A percentile compares a stretch with the other conserved stretches of the same genome.
phyloP scores from a whole-genome alignment of 177 flowering plant species.

The Vitis hybrid region DNA sequence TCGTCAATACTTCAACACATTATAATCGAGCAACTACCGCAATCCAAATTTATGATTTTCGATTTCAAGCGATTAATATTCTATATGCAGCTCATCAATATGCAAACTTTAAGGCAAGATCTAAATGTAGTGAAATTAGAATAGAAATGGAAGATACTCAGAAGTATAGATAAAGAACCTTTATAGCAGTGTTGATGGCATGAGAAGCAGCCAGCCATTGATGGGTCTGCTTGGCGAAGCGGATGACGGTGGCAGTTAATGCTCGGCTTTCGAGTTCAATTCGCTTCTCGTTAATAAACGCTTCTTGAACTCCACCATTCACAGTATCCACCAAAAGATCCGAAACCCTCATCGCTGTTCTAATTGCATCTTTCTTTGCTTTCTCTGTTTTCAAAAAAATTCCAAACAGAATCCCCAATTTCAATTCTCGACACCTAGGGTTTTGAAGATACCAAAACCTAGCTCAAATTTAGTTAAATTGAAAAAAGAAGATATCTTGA shows the following conservation, averaged over 20 bases:
- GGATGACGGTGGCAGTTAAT: constrained; percentile 34
- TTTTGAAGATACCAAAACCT: too few relatives aligned
- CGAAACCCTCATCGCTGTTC: constrained; percentile 47
- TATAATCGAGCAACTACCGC: too few relatives aligned
- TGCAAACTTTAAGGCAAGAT: not conserved
- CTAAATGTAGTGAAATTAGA: not conserved
- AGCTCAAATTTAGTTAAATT: too few relatives aligned
- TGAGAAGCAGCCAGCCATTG: constrained; percentile 83
- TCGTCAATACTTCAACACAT: too few relatives aligned
- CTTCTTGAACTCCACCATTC: constrained; percentile 79
- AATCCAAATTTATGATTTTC: too few relatives aligned
- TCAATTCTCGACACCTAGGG: too few relatives aligned
- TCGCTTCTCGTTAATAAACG: constrained; percentile 69
- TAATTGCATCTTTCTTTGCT: constrained; percentile 68
- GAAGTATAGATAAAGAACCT: constrained; percentile 36
- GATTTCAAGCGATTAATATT: too few relatives aligned
- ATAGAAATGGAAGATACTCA: not conserved
- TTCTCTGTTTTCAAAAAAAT: constrained; percentile 42
- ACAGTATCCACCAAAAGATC: constrained; percentile 72
- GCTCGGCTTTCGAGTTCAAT: constrained; percentile 75
- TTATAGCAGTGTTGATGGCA: constrained; percentile 63
- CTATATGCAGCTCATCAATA: not conserved
- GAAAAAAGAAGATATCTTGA: too few relatives aligned
- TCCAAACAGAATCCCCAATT: not conserved
- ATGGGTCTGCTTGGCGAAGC: constrained; percentile 69